These are phyloP conservation scores for Candolleomyces eurysporus DNA, from an alignment of 768 basidiomycete genomes.

Conservation along the genomic window DNA sequence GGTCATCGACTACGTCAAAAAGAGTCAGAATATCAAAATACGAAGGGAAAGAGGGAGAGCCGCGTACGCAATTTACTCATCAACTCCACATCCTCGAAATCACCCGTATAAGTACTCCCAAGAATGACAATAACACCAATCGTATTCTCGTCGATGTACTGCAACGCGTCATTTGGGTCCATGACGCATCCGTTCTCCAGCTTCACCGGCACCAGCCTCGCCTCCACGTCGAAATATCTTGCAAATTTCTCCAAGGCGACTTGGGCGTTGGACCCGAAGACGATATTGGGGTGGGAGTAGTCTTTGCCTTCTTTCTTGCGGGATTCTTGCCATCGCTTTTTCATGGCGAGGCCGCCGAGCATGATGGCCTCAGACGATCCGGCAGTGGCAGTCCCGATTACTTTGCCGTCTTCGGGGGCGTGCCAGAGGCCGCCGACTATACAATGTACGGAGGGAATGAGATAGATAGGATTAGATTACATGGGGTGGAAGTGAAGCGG, in stretches of 20 bases:
- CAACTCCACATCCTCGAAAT: constrained; percentile 57
- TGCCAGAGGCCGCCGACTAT: constrained; percentile 61
- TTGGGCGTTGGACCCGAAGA: constrained; percentile 61
- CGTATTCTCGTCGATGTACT: constrained; percentile 67
- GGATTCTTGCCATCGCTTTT: constrained; percentile 62
- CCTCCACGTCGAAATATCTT: constrained; percentile 63
- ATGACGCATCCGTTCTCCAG: constrained; percentile 47
- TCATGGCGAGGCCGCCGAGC: constrained; percentile 69
- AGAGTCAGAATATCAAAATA: not conserved
- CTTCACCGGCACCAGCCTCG: constrained; percentile 45
- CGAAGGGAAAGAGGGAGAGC: not conserved
- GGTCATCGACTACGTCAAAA: constrained; percentile 44
- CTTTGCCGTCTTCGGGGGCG: constrained; percentile 52
- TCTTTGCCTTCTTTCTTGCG: constrained; percentile 61
- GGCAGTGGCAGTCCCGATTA: constrained; percentile 62
- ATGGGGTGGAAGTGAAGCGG: no score
- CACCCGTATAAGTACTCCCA: constrained; percentile 58
- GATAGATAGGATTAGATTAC: not conserved
- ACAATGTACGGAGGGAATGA: not conserved
- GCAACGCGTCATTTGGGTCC: constrained; percentile 54
- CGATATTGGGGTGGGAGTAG: constrained; percentile 52
- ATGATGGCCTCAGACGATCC: constrained; percentile 69
- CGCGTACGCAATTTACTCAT: constrained; percentile 50
- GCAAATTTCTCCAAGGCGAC: constrained; percentile 68
- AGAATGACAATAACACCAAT: constrained; percentile 63